Base-by-base conservation (phyloP, 371 early-diverging fungal genomes). In the Actinomucor elegans region DNA sequence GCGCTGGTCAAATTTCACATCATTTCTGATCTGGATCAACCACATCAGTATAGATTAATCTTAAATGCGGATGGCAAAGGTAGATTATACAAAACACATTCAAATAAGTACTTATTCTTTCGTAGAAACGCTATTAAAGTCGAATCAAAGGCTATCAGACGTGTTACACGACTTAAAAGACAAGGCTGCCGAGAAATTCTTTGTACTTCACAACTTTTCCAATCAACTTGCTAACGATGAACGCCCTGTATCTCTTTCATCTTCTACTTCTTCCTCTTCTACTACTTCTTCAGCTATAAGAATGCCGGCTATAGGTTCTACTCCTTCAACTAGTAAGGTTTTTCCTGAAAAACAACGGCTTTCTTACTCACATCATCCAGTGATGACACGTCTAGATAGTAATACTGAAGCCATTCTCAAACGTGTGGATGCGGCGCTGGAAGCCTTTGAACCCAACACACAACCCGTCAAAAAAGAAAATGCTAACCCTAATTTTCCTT, bases 1-100 rank as follows among this genome's bases (percentile, higher is more conserved):
- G 70, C 70, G 0, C 27, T 66, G 8, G 60, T 59, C 8, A 69
- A 69, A 23, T 69, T 69, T 26, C 70, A 69, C 31, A 58, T 69
- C 20, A 43, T 62, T 14, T 34, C 56, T 17, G 57, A 57, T 14
- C 37, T 23, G 8, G 35, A 54, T 15, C 42, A 64, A 35, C 31
- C 58, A 21, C 64, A 64, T 23, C 34, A 45, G 5, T 59, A 64
- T 40, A 29, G 48, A 41, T 21, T 64, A 5, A 34, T 64, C 3
- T 33, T 64, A 8, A 45, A 55, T 17, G 18, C 50, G 0, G 52
- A 57, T 11, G 50, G 48, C 17, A 53, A 46, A 57, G 58, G 64
- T 57, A 57, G 15, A 24, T 5, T 8, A 12, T 28, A 8, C 11
- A 34, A 34, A 12, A 15, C 11, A 34, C 11, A 34, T 1, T 38